phyloP scores from a whole-genome alignment of 2,329 filamentous ascomycete species.

The Colletotrichum costaricense region DNA sequence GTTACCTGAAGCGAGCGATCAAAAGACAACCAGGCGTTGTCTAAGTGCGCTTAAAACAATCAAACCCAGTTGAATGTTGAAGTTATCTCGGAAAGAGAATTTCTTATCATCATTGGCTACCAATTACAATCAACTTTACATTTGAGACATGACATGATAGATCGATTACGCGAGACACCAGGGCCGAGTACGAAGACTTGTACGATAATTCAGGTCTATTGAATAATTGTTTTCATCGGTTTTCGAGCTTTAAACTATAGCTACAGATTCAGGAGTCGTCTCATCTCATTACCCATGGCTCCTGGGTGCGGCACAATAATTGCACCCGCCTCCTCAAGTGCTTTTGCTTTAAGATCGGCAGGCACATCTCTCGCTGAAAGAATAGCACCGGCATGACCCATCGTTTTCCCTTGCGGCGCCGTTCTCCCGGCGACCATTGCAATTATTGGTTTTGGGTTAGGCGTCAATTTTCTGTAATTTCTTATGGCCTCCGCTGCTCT shows the following conservation, averaged over 20 bases:
- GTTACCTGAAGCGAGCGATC: not conserved
- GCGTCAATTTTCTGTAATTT: conserved; percentile 67
- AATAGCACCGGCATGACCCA: conserved; percentile 81
- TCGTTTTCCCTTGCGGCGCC: conserved; percentile 70
- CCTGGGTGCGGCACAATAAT: conserved; percentile 52
- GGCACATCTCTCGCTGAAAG: conserved; percentile 44
- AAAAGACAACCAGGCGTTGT: not conserved
- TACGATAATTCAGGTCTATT: too few species aligned
- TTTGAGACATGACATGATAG: too few species aligned
- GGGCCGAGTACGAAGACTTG: too few species aligned
- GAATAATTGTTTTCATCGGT: too few species aligned
- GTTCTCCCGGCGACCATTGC: conserved; percentile 74
- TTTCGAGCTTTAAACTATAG: not conserved
- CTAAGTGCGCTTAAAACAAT: not conserved
- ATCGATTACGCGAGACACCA: too few species aligned
- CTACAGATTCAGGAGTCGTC: conserved; percentile 40
- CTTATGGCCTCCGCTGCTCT: conserved; percentile 78
- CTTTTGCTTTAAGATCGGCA: conserved; percentile 46
- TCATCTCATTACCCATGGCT: conserved; percentile 50
- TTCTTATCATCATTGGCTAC: too few species aligned
- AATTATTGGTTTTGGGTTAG: conserved; percentile 72
- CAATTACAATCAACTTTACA: too few species aligned
- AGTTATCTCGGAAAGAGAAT: too few species aligned
- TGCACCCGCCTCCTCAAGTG: conserved; percentile 49
- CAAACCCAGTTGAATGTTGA: not conserved